phyloP scores from a whole-genome alignment of 2,329 filamentous ascomycete species.

The Fusarium sp. region DNA sequence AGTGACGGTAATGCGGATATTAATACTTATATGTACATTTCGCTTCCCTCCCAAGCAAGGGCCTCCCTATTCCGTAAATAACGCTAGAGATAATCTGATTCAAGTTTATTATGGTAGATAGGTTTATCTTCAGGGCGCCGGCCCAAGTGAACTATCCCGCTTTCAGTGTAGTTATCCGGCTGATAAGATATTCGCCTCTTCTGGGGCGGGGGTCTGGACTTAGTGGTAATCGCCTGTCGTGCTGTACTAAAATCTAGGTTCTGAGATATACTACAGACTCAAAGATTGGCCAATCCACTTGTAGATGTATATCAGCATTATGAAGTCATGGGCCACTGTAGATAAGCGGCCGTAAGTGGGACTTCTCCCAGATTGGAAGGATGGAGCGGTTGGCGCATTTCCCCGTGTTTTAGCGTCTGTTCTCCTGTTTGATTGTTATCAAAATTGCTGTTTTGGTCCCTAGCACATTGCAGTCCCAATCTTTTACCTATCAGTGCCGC shows the following conservation, averaged over 20 bases:
- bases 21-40: not conserved
- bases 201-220: not conserved
- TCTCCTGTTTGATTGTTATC: not conserved
- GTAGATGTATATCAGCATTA: not conserved
- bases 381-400: not conserved
- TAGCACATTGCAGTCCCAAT: not conserved
- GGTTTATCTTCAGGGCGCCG: not conserved
- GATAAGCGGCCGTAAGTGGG: not conserved
- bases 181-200: not conserved
- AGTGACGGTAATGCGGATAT: not conserved
- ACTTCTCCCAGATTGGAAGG: not conserved
- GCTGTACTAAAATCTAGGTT: not conserved
- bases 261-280: not conserved
- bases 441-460: not conserved
- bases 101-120: not conserved
- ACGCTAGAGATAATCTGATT: not conserved
- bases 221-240: not conserved
- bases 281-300: not conserved
- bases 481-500: not conserved
- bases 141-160: not conserved
- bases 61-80: accelerated
- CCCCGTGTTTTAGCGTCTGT: slow-evolving; percentile 4
- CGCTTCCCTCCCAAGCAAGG: not conserved
- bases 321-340: not conserved
- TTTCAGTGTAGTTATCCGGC: not conserved